phyloP scores from a whole-genome alignment of 805 yeast species.

The Yarrowia divulgata region DNA sequence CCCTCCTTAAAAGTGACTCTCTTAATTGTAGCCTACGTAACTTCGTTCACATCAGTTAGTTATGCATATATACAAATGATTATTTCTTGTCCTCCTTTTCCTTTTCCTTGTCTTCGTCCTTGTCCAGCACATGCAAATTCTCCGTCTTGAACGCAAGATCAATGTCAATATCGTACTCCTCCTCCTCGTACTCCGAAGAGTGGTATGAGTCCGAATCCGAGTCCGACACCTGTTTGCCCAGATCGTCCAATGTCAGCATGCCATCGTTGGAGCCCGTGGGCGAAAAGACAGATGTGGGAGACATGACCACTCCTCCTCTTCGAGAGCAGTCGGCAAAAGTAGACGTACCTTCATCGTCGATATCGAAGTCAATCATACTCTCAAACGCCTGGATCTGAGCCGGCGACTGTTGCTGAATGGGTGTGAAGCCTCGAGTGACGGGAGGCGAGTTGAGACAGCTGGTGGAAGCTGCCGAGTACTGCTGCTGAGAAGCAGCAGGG shows the following conservation, averaged over 20 bases:
- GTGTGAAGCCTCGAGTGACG: constrained; percentile 22
- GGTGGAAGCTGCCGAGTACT: constrained; percentile 21
- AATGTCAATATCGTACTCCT: constrained; percentile 41
- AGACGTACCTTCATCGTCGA: constrained; percentile 35
- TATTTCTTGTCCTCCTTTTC: neutral
- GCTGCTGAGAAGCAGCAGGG: neutral
- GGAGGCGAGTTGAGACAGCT: constrained; percentile 32
- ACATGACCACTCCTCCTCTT: constrained; percentile 35
- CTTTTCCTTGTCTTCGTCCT: constrained; percentile 1
- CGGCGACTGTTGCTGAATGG: constrained; percentile 29
- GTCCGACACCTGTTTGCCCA: constrained; percentile 32
- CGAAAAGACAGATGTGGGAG: constrained; percentile 24
- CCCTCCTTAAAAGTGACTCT: too few species aligned
- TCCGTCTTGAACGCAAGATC: constrained; percentile 34
- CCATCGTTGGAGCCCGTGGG: constrained; percentile 22
- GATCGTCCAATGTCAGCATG: constrained; percentile 19
- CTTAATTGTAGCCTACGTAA: too few species aligned
- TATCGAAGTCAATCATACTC: constrained; percentile 34
- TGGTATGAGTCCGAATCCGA: constrained; percentile 46
- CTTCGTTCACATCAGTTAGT: constrained; percentile 6
- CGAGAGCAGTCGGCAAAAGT: constrained; percentile 36
- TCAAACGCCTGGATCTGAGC: constrained; percentile 32
- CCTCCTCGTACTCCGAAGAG: constrained; percentile 31
- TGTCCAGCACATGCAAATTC: constrained; percentile 37
- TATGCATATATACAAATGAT: constrained; percentile 31